Base-by-base conservation (phyloP, 306 rosid species). In the Prunus armeniaca region DNA sequence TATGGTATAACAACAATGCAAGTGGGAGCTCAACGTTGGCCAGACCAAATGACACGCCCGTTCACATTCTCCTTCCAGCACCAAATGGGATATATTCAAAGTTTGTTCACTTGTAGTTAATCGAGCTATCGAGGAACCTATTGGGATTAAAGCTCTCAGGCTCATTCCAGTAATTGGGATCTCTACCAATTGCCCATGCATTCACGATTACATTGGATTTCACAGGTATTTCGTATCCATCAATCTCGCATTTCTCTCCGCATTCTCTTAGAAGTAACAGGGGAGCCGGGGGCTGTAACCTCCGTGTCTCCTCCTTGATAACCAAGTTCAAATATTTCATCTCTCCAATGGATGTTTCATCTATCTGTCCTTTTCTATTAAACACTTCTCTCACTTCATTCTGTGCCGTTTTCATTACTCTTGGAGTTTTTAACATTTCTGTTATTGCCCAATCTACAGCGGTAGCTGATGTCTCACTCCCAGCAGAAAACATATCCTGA, bases 371-470 rank as follows among this genome's bases (percentile, higher is more conserved):
- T 38, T 76, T 79, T 50, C 38, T 45, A 19, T 28, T 62, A 65
- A 61, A 76, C n/a, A 82, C 79, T 7, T 50, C 51, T 74, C 90
- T 81, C 52, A 84, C 79, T 41, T 87, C 90, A 17, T 43, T 34
- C 28, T 82, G 88, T 46, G 84, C 84, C 27, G 17, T 76, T 60
- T 73, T 18, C 88, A 87, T 87, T n/a, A 62, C 46, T 2, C n/a
- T 82, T 20, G 88, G 86, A 10, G 79, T 65, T 43, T 67, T 84
- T 0, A 84, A 27, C 43, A 86, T 72, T 76, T 86, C 85, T 63
- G 89, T 71, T 84, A 81, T 81, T 49, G 89, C 84, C 89, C 89
- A 86, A 4, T 78, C 84, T 30, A 57, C 20, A 3, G 78, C 38
- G 49, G 74, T 78, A 2, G 72, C 43, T 64, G 84, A 57, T 9